Conservation (phyloP, 306 rosid species). For the Datisca glomerata region DNA sequence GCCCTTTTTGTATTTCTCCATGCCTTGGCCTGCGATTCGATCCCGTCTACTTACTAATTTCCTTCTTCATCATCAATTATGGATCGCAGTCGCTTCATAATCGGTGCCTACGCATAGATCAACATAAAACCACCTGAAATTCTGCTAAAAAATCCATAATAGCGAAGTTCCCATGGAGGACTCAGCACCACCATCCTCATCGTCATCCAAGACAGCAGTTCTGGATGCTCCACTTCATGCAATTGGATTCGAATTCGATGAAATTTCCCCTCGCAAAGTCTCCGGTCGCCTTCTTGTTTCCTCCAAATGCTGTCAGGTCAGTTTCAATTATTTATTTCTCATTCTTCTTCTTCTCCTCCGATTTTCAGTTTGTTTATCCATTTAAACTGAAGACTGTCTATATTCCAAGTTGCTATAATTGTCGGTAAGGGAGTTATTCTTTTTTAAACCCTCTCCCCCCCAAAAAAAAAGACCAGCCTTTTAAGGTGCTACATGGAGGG, state of each 20-base stretch:
- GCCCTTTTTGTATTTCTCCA: no score
- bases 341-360: background rate
- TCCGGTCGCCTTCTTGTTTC: slow-evolving; percentile 60
- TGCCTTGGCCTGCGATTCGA: no score
- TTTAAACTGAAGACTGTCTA: background rate
- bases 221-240: slow-evolving; percentile 49
- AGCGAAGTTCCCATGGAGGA: no score
- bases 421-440: no score
- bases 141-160: no score
- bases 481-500: slow-evolving; percentile 95
- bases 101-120: no score
- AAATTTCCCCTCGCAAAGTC: slow-evolving; percentile 38
- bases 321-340: background rate
- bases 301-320: slow-evolving; percentile 59
- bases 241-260: slow-evolving; percentile 50
- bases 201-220: slow-evolving; percentile 19
- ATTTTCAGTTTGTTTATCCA: background rate
- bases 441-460: background rate
- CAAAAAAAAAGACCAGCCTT: slow-evolving; percentile 35
- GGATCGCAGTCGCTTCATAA: no score
- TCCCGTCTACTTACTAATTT: no score
- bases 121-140: no score
- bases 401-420: no score
- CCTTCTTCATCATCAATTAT: no score
- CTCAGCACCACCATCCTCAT: background rate